Conservation (phyloP, 2,329 filamentous ascomycete genomes). For the Curvularia hawaiiensis region DNA sequence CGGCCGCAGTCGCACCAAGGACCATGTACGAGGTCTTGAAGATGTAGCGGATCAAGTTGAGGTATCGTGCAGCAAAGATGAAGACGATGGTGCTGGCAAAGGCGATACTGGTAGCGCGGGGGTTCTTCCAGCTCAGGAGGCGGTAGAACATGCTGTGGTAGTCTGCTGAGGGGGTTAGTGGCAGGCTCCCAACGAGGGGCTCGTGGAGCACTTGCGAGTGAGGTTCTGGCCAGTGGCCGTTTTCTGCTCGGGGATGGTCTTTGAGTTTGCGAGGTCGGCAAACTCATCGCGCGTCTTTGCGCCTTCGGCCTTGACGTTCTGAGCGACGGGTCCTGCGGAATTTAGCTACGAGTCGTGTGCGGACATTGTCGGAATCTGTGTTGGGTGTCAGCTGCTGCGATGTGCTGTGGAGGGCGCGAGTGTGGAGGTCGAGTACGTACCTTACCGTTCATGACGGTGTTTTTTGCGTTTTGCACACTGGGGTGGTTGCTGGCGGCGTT, state of each 20-base stretch:
- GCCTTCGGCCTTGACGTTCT: slow-evolving; percentile 62
- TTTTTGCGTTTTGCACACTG: slow-evolving; percentile 53
- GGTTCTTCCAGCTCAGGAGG: slow-evolving; percentile 70
- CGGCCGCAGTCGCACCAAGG: slow-evolving; percentile 63
- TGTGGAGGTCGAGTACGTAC: slow-evolving; percentile 35
- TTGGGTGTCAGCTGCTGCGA: slow-evolving; percentile 33
- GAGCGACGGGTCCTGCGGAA: slow-evolving; percentile 58
- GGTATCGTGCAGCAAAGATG: slow-evolving; percentile 68
- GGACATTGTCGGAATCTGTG: slow-evolving; percentile 32
- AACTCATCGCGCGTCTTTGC: slow-evolving; percentile 63
- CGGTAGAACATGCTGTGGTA: slow-evolving; percentile 72
- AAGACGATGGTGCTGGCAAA: slow-evolving; percentile 61
- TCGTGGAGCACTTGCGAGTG: slow-evolving; percentile 56
- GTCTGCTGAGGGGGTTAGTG: slow-evolving; percentile 49
- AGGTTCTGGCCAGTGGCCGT: slow-evolving; percentile 66
- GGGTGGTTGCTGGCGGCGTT: slow-evolving; percentile 56
- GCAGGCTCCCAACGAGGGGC: not conserved
- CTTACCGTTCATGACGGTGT: slow-evolving; percentile 52
- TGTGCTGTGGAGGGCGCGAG: slow-evolving; percentile 14
- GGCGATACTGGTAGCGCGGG: slow-evolving; percentile 66
- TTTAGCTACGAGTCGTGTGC: slow-evolving; percentile 33
- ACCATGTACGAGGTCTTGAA: slow-evolving; percentile 65
- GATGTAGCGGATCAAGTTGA: slow-evolving; percentile 65
- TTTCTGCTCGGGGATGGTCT: slow-evolving; percentile 58
- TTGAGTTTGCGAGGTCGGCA: slow-evolving; percentile 61